phyloP scores from a whole-genome alignment of 345 rosid species.

The Cochlearia excelsa region DNA sequence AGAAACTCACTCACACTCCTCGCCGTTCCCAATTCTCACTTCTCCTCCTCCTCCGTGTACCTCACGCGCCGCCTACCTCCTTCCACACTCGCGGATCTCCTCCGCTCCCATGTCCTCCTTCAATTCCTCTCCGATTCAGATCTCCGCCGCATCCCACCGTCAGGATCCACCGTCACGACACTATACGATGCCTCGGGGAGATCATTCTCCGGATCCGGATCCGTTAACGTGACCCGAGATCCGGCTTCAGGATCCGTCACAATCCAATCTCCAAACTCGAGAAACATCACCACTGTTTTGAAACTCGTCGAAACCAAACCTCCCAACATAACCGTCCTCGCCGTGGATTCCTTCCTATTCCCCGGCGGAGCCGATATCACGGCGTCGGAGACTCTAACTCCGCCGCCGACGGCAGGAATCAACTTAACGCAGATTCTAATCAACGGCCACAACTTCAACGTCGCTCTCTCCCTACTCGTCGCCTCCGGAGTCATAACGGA shows the following conservation, averaged over 20 bases:
- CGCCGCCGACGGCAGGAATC: conserved; percentile 44
- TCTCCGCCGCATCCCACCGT: conserved; percentile 59
- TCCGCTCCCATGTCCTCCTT: conserved; percentile 79
- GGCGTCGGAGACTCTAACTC: conserved; percentile 64
- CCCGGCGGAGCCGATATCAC: conserved; percentile 69
- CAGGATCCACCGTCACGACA: conserved; percentile 33
- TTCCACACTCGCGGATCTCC: conserved; percentile 69
- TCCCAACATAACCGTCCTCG: conserved; percentile 62
- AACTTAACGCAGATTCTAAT: conserved; percentile 72
- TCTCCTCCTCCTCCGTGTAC: conserved; percentile 44
- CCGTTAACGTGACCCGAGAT: conserved; percentile 70
- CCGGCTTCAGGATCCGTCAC: conserved; percentile 46
- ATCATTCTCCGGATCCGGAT: conserved; percentile 51
- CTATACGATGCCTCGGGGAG: conserved; percentile 36
- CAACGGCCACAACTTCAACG: conserved; percentile 80
- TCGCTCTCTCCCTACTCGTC: conserved; percentile 72
- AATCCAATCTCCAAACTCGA: conserved; percentile 44
- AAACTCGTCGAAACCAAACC: conserved; percentile 54
- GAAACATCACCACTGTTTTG: conserved; percentile 62
- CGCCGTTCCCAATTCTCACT: conserved; percentile 69
- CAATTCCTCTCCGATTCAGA: conserved; percentile 63
- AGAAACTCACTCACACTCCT: conserved; percentile 73
- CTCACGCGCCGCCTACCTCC: conserved; percentile 72
- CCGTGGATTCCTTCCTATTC: conserved; percentile 59
- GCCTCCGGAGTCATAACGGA: conserved; percentile 78